A percentile compares a stretch with the other conserved stretches of the same genome.
Conservation (phyloP, 169 alveolate species). For the Eimeria zaria region DNA sequence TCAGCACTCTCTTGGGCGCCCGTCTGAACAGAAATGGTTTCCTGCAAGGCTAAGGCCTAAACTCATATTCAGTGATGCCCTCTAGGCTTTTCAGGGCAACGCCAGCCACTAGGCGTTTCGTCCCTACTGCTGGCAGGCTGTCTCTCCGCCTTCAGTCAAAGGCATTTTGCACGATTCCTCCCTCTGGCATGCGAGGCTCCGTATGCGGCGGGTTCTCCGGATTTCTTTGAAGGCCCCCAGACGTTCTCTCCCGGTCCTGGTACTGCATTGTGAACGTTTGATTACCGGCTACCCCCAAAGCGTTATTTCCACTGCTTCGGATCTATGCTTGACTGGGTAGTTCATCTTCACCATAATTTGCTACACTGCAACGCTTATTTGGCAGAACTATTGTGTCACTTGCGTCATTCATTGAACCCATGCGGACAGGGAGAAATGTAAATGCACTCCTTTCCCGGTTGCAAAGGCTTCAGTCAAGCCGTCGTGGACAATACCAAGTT, state of each 20-base stretch:
- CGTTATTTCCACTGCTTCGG: constrained; percentile 18
- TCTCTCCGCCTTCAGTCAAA: neutral
- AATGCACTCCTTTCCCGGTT: neutral
- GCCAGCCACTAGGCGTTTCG: neutral
- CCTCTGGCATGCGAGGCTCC: neutral
- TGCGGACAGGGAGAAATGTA: neutral
- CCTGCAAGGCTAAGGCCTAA: constrained; percentile 67
- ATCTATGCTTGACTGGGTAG: constrained; percentile 38
- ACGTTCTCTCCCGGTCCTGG: neutral
- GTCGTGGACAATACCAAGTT: neutral
- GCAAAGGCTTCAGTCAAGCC: neutral
- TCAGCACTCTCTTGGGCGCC: constrained; percentile 78
- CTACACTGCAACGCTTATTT: neutral
- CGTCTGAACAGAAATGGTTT: constrained; percentile 72
- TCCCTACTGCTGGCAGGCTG: neutral
- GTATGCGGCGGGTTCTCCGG: neutral
- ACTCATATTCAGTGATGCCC: constrained; percentile 26
- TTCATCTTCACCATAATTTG: neutral
- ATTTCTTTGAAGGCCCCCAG: neutral
- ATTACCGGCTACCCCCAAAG: neutral
- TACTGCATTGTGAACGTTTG: neutral
- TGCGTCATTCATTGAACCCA: neutral
- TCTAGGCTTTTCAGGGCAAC: neutral
- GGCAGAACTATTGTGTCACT: constrained; percentile 23
- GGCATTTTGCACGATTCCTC: neutral